Conservation (phyloP, 2,329 filamentous ascomycete genomes). For the Microdochium paspali region DNA sequence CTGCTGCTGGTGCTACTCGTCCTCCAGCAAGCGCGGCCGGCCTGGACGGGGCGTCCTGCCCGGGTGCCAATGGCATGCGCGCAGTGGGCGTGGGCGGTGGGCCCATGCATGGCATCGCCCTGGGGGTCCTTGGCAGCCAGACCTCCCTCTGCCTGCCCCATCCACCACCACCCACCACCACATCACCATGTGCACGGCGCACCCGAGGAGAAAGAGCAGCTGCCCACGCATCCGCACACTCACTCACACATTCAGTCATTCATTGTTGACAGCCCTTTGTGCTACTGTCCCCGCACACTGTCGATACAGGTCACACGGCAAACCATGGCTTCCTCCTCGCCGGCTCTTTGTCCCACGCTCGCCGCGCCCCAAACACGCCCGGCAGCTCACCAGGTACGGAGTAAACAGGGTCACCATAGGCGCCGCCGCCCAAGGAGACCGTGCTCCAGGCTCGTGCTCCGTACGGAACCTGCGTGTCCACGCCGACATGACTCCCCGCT, state of each 20-base stretch:
- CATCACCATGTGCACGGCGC: not conserved
- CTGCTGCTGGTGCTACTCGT: not conserved
- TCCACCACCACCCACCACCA: not conserved
- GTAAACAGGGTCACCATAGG: too few species aligned
- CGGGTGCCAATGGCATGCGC: not conserved
- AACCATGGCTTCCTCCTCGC: too few species aligned
- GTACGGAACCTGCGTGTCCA: not conserved
- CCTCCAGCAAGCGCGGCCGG: not conserved
- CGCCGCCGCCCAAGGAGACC: not conserved
- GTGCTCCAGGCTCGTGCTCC: not conserved
- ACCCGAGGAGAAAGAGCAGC: too few species aligned
- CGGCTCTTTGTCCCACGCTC: too few species aligned
- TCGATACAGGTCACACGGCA: too few species aligned
- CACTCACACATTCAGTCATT: too few species aligned
- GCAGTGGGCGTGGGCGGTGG: not conserved
- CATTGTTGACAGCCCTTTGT: too few species aligned
- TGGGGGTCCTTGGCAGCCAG: not conserved
- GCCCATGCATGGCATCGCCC: not conserved
- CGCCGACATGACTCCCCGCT: slow-evolving; percentile 1
- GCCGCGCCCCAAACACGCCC: too few species aligned
- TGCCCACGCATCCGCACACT: too few species aligned
- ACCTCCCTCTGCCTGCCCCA: not conserved
- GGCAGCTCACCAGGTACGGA: too few species aligned
- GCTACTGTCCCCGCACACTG: too few species aligned
- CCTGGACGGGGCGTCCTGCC: not conserved